These are phyloP conservation scores for Aspergillus oerlinghausenensis DNA, from an alignment of 2,329 filamentous ascomycete genomes.

Conservation along the genomic window DNA sequence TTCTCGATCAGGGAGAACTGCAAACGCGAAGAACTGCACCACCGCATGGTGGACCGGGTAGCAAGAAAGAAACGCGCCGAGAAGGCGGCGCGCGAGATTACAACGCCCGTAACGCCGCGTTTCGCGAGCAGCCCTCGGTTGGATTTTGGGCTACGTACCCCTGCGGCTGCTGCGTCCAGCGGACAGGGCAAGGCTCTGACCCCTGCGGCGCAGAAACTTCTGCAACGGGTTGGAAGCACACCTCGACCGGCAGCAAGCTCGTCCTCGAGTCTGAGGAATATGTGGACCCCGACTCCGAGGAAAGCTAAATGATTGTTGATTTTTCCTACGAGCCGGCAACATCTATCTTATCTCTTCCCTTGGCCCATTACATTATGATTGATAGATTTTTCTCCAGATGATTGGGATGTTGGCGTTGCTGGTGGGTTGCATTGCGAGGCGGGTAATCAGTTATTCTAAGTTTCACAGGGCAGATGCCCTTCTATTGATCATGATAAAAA, in stretches of 20 bases:
- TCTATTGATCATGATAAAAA: background rate
- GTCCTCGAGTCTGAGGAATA: conserved; percentile 24
- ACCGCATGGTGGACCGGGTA: conserved; percentile 80
- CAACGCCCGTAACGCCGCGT: conserved; percentile 36
- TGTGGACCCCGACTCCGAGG: conserved; percentile 38
- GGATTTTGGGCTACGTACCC: conserved; percentile 27
- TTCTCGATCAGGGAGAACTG: conserved; percentile 75
- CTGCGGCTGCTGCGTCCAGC: conserved; percentile 15
- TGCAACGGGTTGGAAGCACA: conserved; percentile 36
- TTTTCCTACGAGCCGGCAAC: background rate
- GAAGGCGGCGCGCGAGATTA: conserved; percentile 57
- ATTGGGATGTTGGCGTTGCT: background rate
- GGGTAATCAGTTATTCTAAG: background rate
- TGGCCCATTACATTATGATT: background rate
- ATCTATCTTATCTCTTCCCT: background rate
- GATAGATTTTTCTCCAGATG: background rate
- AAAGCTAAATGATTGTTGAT: conserved; percentile 16
- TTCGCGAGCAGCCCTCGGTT: conserved; percentile 39
- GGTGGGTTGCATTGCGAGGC: background rate
- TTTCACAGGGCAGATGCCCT: background rate
- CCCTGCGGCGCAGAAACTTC: conserved; percentile 41
- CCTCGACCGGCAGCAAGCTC: conserved; percentile 19
- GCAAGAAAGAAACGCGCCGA: conserved; percentile 65
- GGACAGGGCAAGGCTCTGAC: conserved; percentile 34
- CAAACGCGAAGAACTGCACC: conserved; percentile 73